These are phyloP conservation scores for Cystobasidium onofrii DNA, from an alignment of 768 basidiomycete genomes.

Conservation along the genomic window DNA sequence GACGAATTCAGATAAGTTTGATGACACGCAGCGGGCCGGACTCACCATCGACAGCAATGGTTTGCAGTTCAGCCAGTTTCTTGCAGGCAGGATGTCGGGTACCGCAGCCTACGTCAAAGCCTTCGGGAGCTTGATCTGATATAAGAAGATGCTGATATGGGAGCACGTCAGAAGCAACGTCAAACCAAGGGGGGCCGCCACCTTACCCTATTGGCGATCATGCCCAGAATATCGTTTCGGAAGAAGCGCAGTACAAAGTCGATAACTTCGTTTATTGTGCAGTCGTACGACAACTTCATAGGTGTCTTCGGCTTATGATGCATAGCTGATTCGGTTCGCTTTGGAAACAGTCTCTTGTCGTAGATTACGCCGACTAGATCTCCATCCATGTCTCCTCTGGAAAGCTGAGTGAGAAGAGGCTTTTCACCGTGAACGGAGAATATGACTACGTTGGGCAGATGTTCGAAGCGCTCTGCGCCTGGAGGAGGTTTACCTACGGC, in stretches of 20 bases:
- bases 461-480: conserved; percentile 25
- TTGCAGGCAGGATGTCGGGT: conserved; percentile 25
- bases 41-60: conserved; percentile 35
- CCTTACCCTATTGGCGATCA: conserved; percentile 25
- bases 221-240: conserved; percentile 30
- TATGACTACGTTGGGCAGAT: conserved; percentile 31
- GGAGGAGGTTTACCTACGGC: conserved; percentile 61
- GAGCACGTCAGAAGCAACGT: too few relatives aligned
- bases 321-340: conserved; percentile 19
- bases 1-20: not conserved
- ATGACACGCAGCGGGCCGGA: not conserved
- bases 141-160: conserved; percentile 31
- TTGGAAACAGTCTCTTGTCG: conserved; percentile 13
- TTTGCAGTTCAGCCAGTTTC: conserved; percentile 30
- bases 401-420: conserved; percentile 27
- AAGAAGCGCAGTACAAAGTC: conserved; percentile 33
- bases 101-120: conserved; percentile 13
- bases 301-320: conserved; percentile 26
- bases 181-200: not conserved
- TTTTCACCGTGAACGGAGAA: conserved; percentile 21
- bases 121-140: conserved; percentile 26
- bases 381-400: conserved; percentile 33
- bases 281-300: conserved; percentile 3
- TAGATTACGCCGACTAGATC: conserved; percentile 27
- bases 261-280: conserved; percentile 30